phyloP scores from a whole-genome alignment of 257 asterid genomes.

The Nicotiana knightiana region DNA sequence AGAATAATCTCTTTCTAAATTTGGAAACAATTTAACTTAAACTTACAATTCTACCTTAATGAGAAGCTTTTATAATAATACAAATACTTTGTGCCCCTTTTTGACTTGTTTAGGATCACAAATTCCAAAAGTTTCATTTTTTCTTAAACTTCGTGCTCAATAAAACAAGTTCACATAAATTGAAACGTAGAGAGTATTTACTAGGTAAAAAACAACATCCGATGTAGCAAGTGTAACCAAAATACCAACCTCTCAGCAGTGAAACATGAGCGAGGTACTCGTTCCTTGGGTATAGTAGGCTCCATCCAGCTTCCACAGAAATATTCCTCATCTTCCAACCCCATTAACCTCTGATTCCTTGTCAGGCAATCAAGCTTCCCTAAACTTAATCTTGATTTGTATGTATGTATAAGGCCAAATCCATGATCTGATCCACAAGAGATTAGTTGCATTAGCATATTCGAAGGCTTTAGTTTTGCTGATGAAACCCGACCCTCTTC shows the following conservation, averaged over 20 bases:
- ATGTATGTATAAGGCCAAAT: slow-evolving; percentile 69
- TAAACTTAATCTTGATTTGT: slow-evolving; percentile 68
- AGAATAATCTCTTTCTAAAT: too few relatives aligned
- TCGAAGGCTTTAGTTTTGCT: slow-evolving; percentile 68
- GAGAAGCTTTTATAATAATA: too few relatives aligned
- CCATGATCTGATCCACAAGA: slow-evolving; percentile 91
- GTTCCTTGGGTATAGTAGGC: slow-evolving; percentile 45
- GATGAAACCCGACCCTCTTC: slow-evolving; percentile 43
- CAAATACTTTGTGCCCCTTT: too few relatives aligned
- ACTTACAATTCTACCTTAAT: too few relatives aligned
- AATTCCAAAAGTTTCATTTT: too few relatives aligned
- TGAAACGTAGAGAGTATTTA: background rate
- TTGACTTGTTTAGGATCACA: too few relatives aligned
- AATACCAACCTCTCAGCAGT: slow-evolving; percentile 61
- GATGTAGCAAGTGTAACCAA: background rate
- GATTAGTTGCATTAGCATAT: slow-evolving; percentile 76
- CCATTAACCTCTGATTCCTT: slow-evolving; percentile 57
- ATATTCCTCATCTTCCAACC: slow-evolving; percentile 74
- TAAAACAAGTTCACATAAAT: too few relatives aligned
- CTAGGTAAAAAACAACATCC: background rate
- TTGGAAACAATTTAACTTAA: too few relatives aligned
- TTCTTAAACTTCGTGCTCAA: too few relatives aligned
- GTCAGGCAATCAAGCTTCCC: slow-evolving; percentile 71
- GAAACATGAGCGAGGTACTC: slow-evolving; percentile 54
- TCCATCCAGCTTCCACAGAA: slow-evolving; percentile 86